Evolutionary conservation across 169 alveolate genomes (phyloP).

Genomic region (Amoebophrya sp.): DNA sequence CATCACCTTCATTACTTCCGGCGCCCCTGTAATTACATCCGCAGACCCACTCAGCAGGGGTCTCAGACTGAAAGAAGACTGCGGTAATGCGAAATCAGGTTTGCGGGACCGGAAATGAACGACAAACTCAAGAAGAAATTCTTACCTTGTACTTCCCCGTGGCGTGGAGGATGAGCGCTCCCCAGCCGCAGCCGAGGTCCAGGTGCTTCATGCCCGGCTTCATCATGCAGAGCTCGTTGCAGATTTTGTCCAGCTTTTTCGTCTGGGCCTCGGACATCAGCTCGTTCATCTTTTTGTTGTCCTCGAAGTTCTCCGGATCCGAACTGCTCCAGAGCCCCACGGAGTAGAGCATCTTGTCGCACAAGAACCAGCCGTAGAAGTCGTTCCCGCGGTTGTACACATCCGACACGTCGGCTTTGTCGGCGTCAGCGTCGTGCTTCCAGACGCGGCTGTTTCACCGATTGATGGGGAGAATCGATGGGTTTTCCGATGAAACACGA

Average conservation of each 20-base stretch:
- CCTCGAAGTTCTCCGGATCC: not conserved
- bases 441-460: not conserved
- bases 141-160: not conserved
- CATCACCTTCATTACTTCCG: too few relatives aligned
- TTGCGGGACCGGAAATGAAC: too few relatives aligned
- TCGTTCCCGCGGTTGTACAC: not conserved
- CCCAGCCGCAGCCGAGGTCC: conserved; percentile 6
- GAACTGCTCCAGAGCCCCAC: not conserved
- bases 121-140: too few relatives aligned
- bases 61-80: too few relatives aligned
- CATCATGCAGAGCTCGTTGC: not conserved
- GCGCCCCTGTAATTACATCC: too few relatives aligned
- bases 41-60: too few relatives aligned
- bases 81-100: too few relatives aligned
- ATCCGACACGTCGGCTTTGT: not conserved
- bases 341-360: conserved; percentile 1
- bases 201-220: conserved; percentile 1
- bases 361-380: not conserved
- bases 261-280: not conserved
- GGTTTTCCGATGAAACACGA: not conserved
- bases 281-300: not conserved
- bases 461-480: too few relatives aligned
- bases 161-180: not conserved
- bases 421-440: not conserved
- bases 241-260: not conserved